A percentile compares a stretch with the other conserved stretches of the same genome.
phyloP scores from a whole-genome alignment of 2,329 filamentous ascomycete species.

The Arachnopeziza araneosa region DNA sequence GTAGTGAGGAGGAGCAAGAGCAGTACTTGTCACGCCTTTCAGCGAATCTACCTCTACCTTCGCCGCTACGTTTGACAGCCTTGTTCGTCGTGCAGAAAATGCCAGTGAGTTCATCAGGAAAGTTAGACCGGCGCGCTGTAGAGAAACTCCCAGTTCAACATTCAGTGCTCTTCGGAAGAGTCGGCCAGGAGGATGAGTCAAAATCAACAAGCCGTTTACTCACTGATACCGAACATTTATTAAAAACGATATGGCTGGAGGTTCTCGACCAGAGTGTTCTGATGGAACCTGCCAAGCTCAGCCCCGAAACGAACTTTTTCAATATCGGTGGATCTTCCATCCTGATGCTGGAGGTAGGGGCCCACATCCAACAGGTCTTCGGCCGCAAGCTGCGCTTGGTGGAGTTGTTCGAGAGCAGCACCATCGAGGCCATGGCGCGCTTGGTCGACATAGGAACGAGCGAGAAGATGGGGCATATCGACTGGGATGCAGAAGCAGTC shows the following conservation, averaged over 20 bases:
- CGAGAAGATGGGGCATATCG: too few relatives aligned
- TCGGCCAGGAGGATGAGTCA: too few relatives aligned
- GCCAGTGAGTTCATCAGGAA: slow-evolving; percentile 29
- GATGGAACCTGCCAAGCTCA: too few relatives aligned
- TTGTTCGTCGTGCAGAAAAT: slow-evolving; percentile 26
- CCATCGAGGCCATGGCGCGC: neutral
- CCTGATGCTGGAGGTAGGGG: neutral
- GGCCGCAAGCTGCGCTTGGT: neutral
- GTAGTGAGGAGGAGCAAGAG: neutral
- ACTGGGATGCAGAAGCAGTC: too few relatives aligned
- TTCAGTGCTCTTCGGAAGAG: too few relatives aligned
- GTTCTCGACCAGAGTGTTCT: too few relatives aligned
- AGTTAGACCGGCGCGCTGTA: slow-evolving; percentile 30
- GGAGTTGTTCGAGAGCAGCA: neutral
- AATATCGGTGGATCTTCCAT: neutral
- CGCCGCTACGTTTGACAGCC: slow-evolving; percentile 33
- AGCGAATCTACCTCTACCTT: slow-evolving; percentile 24
- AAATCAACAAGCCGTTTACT: neutral
- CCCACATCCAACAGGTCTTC: neutral
- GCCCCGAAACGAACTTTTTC: neutral
- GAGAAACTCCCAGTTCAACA: neutral
- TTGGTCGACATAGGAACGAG: too few relatives aligned
- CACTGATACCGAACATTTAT: neutral
- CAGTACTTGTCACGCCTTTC: neutral
- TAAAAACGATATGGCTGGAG: neutral